Evolutionary conservation across 2,329 filamentous ascomycete species (phyloP), one percentile per base, ranked within the genome.

Genomic region (Epichloe bromicola): DNA sequence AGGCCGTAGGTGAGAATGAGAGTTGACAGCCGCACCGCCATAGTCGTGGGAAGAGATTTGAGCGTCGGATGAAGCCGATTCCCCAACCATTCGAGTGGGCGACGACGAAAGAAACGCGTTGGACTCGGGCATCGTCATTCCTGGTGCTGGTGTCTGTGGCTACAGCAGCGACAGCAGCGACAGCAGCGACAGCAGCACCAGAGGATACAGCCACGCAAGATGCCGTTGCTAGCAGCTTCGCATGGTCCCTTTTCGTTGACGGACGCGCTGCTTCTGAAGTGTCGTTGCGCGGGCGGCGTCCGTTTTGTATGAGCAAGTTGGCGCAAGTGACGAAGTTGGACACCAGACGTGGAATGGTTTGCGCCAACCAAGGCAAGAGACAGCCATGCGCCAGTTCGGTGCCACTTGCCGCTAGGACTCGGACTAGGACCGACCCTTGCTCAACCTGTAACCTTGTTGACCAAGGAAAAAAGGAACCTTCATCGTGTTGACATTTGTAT

Each of bases 1-100:
- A 37, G 58, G 54, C 26, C 58, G 58, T 20, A 59, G 53, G 45
- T 60, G 61, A 20, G 56, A 50, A 15, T 50, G 40, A 5, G 55
- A 55, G 23, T 46, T 45, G 30, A 53, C 51, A 12, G 56, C 50
- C 15, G 55, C 49, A 38, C 55, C 50, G 48, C 50, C 14, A 34
- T 15, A 19, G 11, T 30, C 37, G 54, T 55, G 38, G 8, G 50
- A 39, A 4, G 54, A 55, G 15, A 43, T 37, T 30, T 53, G 49
- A 17, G 52, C 49, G 6, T 49, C 49, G 48, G 55, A 51, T 2
- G 53, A 48, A 23, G 46, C 54, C 23, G 57, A 53, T 37, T 45
- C 52, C n/a, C 50, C 49, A 11, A 45, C 50, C 4, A 50, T 54
- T 48, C 23, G 56, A 44, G 51, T 39, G 38, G 52, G 51, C 33